Evolutionary conservation across 805 yeast genomes (phyloP).

Genomic region (Wickerhamomyces hampshirensis): DNA sequence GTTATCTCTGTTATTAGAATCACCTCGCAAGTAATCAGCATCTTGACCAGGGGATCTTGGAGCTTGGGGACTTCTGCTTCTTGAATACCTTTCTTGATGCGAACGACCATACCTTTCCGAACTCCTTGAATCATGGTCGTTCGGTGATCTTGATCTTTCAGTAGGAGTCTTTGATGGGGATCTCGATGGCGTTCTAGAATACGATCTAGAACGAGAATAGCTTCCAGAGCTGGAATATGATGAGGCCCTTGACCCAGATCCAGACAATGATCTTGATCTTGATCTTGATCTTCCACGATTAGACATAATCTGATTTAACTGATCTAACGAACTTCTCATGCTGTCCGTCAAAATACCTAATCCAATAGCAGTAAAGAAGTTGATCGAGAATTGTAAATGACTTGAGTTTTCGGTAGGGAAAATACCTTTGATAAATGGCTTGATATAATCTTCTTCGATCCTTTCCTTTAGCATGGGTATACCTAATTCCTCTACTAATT

Average conservation of each 20-base stretch:
- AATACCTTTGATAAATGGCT: constrained; percentile 47
- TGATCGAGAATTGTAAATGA: constrained; percentile 70
- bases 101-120: constrained; percentile 2
- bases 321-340: constrained; percentile 56
- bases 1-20: background rate
- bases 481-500: constrained; percentile 75
- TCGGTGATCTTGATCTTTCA: constrained; percentile 7
- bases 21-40: background rate
- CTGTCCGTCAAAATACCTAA: constrained; percentile 77
- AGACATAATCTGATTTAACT: constrained; percentile 25
- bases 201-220: constrained; percentile 15
- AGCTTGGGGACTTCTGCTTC: constrained; percentile 21
- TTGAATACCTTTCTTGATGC: constrained; percentile 13
- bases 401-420: constrained; percentile 58
- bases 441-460: constrained; percentile 47
- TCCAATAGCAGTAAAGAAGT: constrained; percentile 90
- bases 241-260: constrained; percentile 16
- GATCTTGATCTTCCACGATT: constrained; percentile 19
- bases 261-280: constrained; percentile 21
- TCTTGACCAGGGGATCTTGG: constrained; percentile 5
- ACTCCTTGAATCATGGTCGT: constrained; percentile 13
- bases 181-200: constrained; percentile 21
- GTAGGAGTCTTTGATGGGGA: constrained; percentile 5
- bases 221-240: constrained; percentile 17
- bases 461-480: constrained; percentile 42